Percentiles rank a stretch among this genome's conserved stretches.
These are phyloP conservation scores for Neoboletus brunneissimus DNA, from an alignment of 768 basidiomycete species.

Conservation along the genomic window DNA sequence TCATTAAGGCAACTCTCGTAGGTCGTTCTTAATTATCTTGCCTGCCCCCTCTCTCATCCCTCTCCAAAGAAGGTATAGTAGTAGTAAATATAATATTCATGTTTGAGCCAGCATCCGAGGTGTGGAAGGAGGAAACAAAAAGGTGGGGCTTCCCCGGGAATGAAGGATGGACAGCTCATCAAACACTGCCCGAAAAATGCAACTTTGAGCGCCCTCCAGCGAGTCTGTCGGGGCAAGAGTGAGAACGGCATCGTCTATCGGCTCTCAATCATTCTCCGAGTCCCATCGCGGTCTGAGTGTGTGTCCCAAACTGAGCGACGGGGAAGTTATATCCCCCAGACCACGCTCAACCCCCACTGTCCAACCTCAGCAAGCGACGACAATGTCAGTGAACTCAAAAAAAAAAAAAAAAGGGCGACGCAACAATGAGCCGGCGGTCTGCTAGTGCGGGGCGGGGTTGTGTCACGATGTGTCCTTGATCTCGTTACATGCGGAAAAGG, in stretches of 20 bases:
- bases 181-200: neutral
- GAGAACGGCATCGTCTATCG: constrained; percentile 4
- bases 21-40: neutral
- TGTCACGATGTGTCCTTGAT: constrained; percentile 1
- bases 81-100: neutral
- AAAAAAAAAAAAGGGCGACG: neutral
- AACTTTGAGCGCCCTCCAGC: neutral
- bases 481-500: constrained; percentile 1
- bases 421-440: constrained; percentile 6
- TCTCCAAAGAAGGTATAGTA: neutral
- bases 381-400: neutral
- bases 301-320: neutral
- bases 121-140: neutral
- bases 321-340: neutral
- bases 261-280: neutral
- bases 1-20: neutral
- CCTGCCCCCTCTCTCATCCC: neutral
- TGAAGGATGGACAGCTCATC: constrained; percentile 5
- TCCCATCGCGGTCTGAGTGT: neutral
- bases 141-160: constrained; percentile 3
- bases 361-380: constrained; percentile 8
- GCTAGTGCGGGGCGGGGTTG: neutral
- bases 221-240: neutral
- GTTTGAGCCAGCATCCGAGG: neutral
- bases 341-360: neutral